Percentiles rank a stretch among this genome's conserved stretches.
These are phyloP conservation scores for Chlorokybus atmophyticus DNA, from an alignment of 139 green algal genomes.

Conservation along the genomic window DNA sequence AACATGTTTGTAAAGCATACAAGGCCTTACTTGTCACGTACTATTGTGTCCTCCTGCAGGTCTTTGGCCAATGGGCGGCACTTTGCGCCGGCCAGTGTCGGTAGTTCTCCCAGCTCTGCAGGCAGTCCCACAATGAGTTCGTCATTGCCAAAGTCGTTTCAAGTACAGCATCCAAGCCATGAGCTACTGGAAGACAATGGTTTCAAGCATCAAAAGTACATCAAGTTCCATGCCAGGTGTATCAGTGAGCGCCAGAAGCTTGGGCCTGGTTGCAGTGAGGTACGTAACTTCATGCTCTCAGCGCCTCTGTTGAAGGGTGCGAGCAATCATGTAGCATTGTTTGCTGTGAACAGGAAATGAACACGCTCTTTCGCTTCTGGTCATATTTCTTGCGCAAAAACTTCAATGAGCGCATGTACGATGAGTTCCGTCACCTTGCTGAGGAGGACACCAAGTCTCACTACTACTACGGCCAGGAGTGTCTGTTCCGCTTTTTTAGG, in stretches of 20 bases:
- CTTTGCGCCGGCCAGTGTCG: not conserved
- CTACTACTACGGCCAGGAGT: slow-evolving; percentile 92
- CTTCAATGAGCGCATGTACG: slow-evolving; percentile 87
- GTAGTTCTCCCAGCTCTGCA: not conserved
- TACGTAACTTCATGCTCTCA: too few relatives aligned
- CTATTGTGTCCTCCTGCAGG: not conserved
- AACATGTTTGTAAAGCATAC: too few relatives aligned
- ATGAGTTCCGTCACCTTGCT: slow-evolving; percentile 29
- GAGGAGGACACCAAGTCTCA: slow-evolving; percentile 40
- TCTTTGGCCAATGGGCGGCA: not conserved
- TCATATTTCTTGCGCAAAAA: slow-evolving; percentile 89
- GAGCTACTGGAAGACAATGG: slow-evolving; percentile 79
- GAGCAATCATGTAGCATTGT: too few relatives aligned
- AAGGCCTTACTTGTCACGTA: not conserved
- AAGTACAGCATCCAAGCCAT: slow-evolving; percentile 63
- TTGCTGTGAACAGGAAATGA: slow-evolving; percentile 97
- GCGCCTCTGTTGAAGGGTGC: too few relatives aligned
- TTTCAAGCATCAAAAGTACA: slow-evolving; percentile 86
- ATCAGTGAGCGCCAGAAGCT: slow-evolving; percentile 62
- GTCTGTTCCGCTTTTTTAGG: slow-evolving; percentile 75
- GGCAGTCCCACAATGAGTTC: not conserved
- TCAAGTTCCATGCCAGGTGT: slow-evolving; percentile 73
- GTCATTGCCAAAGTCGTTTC: slow-evolving; percentile 39
- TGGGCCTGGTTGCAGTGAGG: slow-evolving; percentile 58
- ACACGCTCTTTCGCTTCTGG: slow-evolving; percentile 97